Evolutionary conservation across 2,329 filamentous ascomycete species (phyloP).

Genomic region (Trichoderma atrobrunneum): DNA sequence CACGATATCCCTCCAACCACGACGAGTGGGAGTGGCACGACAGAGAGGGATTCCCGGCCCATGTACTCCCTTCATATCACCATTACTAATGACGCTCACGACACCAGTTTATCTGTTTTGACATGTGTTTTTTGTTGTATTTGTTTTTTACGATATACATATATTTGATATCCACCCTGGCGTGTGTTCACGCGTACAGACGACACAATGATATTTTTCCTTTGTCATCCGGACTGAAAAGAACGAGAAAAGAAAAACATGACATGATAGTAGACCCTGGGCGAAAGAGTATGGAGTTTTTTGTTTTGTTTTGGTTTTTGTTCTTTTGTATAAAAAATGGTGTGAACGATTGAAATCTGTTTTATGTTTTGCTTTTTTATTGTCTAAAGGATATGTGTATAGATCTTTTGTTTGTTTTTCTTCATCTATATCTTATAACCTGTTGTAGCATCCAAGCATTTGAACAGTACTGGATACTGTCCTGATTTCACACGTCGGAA

Average conservation of each 20-base stretch:
- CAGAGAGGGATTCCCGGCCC: conserved; percentile 33
- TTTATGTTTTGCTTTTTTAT: neutral
- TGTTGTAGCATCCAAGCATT: neutral
- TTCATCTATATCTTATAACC: neutral
- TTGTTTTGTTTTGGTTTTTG: neutral
- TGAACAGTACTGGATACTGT: neutral
- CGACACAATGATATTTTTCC: neutral
- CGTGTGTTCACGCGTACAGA: conserved; percentile 12
- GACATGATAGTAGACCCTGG: conserved; percentile 8
- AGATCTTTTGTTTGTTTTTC: neutral
- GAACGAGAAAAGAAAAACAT: conserved; percentile 6
- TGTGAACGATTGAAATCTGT: neutral
- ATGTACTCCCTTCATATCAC: neutral
- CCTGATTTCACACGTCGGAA: neutral
- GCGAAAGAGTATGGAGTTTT: neutral
- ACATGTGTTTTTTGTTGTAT: neutral
- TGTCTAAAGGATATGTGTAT: neutral
- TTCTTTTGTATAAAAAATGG: neutral
- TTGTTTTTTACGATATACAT: neutral
- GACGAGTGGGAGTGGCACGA: conserved; percentile 37
- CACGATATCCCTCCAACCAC: neutral
- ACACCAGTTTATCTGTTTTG: neutral
- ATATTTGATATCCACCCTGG: conserved; percentile 1
- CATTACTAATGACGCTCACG: neutral
- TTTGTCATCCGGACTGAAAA: neutral